These are phyloP conservation scores for Clitoria ternatea DNA, from an alignment of 306 rosid species.

Conservation along the genomic window DNA sequence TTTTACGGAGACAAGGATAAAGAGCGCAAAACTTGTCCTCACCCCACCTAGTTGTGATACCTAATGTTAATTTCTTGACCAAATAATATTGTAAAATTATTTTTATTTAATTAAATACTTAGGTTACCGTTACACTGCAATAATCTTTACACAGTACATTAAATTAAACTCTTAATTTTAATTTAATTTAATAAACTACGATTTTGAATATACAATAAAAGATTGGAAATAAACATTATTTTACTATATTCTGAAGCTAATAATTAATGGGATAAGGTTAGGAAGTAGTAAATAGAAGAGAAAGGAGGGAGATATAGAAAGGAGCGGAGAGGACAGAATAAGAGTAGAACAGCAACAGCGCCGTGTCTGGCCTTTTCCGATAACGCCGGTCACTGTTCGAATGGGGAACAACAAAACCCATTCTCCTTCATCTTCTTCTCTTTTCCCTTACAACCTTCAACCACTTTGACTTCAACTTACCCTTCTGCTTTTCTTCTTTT, in stretches of 20 bases:
- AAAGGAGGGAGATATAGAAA: conserved; percentile 24
- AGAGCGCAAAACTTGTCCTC: too few relatives aligned
- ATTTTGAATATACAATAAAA: not conserved
- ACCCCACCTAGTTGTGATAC: too few relatives aligned
- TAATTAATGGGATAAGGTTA: conserved; percentile 1
- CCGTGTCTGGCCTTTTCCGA: conserved; percentile 36
- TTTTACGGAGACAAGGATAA: too few relatives aligned
- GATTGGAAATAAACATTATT: not conserved
- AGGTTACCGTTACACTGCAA: too few relatives aligned
- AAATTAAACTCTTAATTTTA: too few relatives aligned
- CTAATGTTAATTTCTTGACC: too few relatives aligned
- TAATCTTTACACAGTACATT: too few relatives aligned
- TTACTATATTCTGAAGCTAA: not conserved
- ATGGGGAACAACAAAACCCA: not conserved
- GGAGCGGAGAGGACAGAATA: conserved; percentile 5
- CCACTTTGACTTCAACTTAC: not conserved
- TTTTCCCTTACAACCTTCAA: too few relatives aligned
- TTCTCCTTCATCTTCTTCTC: not conserved
- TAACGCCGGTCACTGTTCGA: conserved; percentile 32
- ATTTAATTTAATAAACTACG: too few relatives aligned
- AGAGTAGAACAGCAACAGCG: conserved; percentile 23
- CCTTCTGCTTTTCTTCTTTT: not conserved
- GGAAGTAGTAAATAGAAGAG: conserved; percentile 24
- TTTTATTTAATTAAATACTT: too few relatives aligned
- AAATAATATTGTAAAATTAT: too few relatives aligned